phyloP scores from a whole-genome alignment of 768 basidiomycete genomes.

The Trametes elegans region DNA sequence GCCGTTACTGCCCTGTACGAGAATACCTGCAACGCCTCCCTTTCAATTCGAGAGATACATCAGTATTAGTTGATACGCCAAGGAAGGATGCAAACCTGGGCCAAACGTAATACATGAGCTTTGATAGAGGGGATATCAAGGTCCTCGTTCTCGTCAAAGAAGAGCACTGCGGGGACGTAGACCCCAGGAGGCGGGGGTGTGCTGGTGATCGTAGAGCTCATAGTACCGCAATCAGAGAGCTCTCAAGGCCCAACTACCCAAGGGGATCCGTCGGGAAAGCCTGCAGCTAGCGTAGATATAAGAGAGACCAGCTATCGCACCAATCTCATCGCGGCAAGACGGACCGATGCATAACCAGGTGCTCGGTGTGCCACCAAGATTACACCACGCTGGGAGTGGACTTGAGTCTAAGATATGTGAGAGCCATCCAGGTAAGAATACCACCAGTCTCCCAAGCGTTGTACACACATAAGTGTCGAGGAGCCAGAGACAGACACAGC shows the following conservation, averaged over 20 bases:
- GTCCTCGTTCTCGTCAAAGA: constrained; percentile 66
- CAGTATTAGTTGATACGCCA: too few relatives aligned
- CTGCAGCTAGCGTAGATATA: not conserved
- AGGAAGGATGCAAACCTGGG: constrained; percentile 46
- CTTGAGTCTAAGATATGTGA: not conserved
- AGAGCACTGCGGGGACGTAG: constrained; percentile 79
- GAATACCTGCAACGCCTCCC: constrained; percentile 72
- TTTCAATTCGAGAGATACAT: constrained; percentile 25
- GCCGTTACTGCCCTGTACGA: constrained; percentile 74
- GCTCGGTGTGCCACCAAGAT: not conserved
- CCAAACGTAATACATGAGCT: constrained; percentile 70
- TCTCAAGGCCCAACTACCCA: too few relatives aligned
- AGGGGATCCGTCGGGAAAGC: too few relatives aligned
- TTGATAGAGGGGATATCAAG: constrained; percentile 66
- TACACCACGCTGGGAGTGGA: not conserved
- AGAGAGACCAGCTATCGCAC: not conserved
- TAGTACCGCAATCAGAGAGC: too few relatives aligned
- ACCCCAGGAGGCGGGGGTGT: constrained; percentile 61
- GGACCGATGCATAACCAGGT: not conserved
- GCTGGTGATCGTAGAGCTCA: constrained; percentile 12
- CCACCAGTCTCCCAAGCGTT: not conserved
- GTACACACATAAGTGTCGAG: not conserved
- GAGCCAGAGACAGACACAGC: not conserved
- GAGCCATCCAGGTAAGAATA: not conserved
- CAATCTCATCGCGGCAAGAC: constrained; percentile 1